Base-by-base conservation (phyloP, 1,284 basidiomycete genomes). In the Ustilago xerochloae region DNA sequence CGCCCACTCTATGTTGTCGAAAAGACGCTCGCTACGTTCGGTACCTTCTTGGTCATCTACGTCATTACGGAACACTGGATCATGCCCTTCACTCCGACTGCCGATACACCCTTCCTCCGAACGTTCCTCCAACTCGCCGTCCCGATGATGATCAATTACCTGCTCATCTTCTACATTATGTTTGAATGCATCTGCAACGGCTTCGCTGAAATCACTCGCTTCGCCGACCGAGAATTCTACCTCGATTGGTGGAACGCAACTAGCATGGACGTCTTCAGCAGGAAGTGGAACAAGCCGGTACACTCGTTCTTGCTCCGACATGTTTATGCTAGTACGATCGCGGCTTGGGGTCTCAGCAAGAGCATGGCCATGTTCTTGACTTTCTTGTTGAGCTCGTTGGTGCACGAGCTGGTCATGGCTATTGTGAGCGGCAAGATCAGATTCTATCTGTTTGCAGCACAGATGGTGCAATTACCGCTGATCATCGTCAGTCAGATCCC, bases 171-270 rank as follows among this genome's bases (percentile, higher is more conserved):
- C 63, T 84, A 83, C 65, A 78, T 84, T 69, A 84, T 84, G 68
- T 84, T 84, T 53, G 84, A 84, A 84, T 97, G 95, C 81, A 94
- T 98, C 63, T 96, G 93, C 86, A 96, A 97, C 81, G 93, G 88
- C 10, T 97, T 98, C 83, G 82, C 80, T 3, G 96, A 98, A 85
- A 53, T 82, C 7, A 84, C 83, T 2, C 91, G 90, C 91, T 99
- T 98, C 82, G 94, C 94, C 26, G 96, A 99, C 84, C 88, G 96
- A 41, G 92, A 94, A 77, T 98, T 98, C 85, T 99, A 98, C 85
- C 92, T 94, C 85, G 95, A 97, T 84, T 97, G 94, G 84, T 98
- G 96, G 96, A 99, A 98, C 86, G 93, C 93, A 1, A 94, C 92
- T 0, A 92, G 92, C 3, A 96, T 93, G 91, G 97, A 97, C 81